Evolutionary conservation across 2,329 filamentous ascomycete genomes (phyloP), one percentile per base, ranked within the genome.

Genomic region (Onygenales sp.): DNA sequence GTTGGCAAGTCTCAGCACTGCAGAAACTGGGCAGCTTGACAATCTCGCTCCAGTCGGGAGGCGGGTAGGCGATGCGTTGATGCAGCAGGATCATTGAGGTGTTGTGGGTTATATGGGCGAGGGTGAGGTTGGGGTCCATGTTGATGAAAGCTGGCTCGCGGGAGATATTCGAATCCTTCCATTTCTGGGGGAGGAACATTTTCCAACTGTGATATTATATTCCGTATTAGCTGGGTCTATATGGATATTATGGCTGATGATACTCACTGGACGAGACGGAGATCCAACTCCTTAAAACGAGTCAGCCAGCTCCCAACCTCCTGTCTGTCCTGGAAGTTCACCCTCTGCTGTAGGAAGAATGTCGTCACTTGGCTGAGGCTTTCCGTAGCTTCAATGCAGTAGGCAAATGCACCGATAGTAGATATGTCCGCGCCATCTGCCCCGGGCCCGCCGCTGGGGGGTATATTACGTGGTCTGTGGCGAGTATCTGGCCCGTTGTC

Each of bases 21-120:
- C 68, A 75, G 3, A 65, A 61, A 48, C 68, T 76, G 0, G 76
- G 75, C 5, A 77, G 56, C 52, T 66, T 63, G 3, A 69, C 64
- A 50, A 63, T 55, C 60, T 58, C 61, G 33, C 57, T 55, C 66
- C 65, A 67, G 2, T 67, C 59, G 0, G 56, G 56, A 0, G 60
- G 63, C 0, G 73, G 74, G 44, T 74, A 77, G 0, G 74, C 76
- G 40, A 78, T 76, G 5, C 65, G 63, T 43, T 78, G 75, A 51
- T 78, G 76, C 0, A 78, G 61, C 0, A 77, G 62, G 27, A 78
- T 76, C 63, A 76, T 76, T 0, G 74, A 75, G 0, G 74, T 71
- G 52, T 77, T 77, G 46, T 78, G 76, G 0, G 74, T 77, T 8
- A 75, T 65, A 36, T 78, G 74, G 0, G 75, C 75, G 0, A 77